These are phyloP conservation scores for Biscogniauxia mediterranea DNA, from an alignment of 2,329 filamentous ascomycete species.

Conservation along the genomic window DNA sequence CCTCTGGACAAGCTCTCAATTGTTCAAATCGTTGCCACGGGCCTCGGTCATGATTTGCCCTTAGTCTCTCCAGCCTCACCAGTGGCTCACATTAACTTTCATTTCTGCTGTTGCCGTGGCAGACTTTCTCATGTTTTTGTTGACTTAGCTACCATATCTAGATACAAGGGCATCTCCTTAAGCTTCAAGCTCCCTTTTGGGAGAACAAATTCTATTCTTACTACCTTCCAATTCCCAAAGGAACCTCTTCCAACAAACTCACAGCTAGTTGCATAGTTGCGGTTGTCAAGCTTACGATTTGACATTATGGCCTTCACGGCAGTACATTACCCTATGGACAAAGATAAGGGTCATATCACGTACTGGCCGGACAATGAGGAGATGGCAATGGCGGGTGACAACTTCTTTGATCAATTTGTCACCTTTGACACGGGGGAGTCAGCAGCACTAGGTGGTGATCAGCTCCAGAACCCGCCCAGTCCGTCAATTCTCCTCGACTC, in stretches of 20 bases:
- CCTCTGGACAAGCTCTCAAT: slow-evolving; percentile 23
- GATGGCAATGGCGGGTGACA: slow-evolving; percentile 26
- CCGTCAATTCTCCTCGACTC: slow-evolving; percentile 32
- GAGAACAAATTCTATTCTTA: slow-evolving; percentile 15
- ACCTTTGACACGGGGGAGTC: slow-evolving; percentile 33
- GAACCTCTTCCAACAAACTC: slow-evolving; percentile 14
- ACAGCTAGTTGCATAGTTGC: slow-evolving; percentile 14
- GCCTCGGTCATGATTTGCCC: slow-evolving; percentile 25
- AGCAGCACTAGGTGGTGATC: slow-evolving; percentile 17
- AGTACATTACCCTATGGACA: slow-evolving; percentile 30
- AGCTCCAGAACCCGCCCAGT: slow-evolving; percentile 30
- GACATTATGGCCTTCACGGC: slow-evolving; percentile 32
- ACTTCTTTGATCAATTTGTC: slow-evolving; percentile 35
- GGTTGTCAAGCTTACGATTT: slow-evolving; percentile 14
- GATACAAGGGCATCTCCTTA: slow-evolving; percentile 23
- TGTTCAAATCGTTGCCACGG: slow-evolving; percentile 26
- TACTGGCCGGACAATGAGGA: slow-evolving; percentile 33
- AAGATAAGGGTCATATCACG: slow-evolving; percentile 28
- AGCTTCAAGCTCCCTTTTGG: slow-evolving; percentile 14
- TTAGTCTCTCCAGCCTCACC: slow-evolving; percentile 25
- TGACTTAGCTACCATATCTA: slow-evolving; percentile 27
- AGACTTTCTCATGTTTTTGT: slow-evolving; percentile 31
- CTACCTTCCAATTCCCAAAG: slow-evolving; percentile 12
- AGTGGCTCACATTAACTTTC: slow-evolving; percentile 27
- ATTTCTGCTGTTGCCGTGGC: slow-evolving; percentile 33